These are phyloP conservation scores for Erythrophleum ivorense DNA, from an alignment of 331 rosid species.

Conservation along the genomic window DNA sequence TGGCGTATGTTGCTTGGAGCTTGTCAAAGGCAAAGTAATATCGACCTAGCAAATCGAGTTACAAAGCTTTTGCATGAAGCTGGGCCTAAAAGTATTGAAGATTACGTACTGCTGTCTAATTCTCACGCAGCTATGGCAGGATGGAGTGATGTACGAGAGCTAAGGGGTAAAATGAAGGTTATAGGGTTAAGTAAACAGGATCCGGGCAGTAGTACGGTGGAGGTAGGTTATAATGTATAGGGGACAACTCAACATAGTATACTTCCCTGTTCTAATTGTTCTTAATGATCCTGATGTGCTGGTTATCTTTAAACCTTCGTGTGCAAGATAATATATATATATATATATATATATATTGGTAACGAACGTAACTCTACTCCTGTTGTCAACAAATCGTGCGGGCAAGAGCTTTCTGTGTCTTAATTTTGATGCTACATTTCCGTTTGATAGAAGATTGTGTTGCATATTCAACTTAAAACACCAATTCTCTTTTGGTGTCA, in stretches of 20 bases:
- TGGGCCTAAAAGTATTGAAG: slow-evolving; percentile 16
- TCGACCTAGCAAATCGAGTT: neutral
- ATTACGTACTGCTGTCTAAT: slow-evolving; percentile 9
- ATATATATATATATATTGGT: neutral
- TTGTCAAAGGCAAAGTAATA: slow-evolving; percentile 16
- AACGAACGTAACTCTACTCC: neutral
- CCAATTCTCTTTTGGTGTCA: neutral
- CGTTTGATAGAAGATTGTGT: neutral
- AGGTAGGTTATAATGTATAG: neutral
- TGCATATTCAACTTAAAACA: neutral
- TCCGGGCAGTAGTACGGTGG: neutral
- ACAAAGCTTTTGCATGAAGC: neutral
- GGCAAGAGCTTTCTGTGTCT: neutral
- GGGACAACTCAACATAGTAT: neutral
- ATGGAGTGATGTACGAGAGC: neutral
- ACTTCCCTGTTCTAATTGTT: neutral
- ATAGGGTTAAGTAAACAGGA: neutral
- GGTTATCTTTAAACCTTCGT: neutral
- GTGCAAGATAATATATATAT: neutral
- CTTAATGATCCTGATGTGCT: neutral
- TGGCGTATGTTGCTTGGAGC: slow-evolving; percentile 23
- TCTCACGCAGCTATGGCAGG: neutral
- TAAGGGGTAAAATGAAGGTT: neutral
- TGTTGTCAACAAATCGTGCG: neutral
- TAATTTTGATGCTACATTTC: neutral